Percentiles rank a stretch among this genome's conserved stretches.
Conservation (phyloP, 2,329 filamentous ascomycete genomes). For the Fusarium chaquense region DNA sequence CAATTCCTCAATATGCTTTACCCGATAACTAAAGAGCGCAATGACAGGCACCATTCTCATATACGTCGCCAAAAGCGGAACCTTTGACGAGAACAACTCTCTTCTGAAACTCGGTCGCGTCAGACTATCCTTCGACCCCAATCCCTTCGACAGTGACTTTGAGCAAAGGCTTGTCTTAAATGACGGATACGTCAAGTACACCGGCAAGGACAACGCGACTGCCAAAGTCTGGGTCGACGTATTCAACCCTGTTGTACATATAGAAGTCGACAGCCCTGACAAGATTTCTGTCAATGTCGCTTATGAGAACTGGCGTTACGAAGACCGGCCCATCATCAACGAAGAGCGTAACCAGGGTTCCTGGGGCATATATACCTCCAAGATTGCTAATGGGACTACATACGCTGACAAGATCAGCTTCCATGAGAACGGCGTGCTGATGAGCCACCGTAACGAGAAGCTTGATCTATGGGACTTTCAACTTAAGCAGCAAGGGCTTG, state of each 20-base stretch:
- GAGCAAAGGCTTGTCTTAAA: constrained; percentile 1
- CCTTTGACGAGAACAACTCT: constrained; percentile 22
- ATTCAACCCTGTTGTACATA: constrained; percentile 9
- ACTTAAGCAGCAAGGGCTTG: neutral
- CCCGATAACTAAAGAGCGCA: neutral
- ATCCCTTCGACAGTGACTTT: neutral
- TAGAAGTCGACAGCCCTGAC: neutral
- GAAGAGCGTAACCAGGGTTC: constrained; percentile 15
- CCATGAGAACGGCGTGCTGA: constrained; percentile 5
- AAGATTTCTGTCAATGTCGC: neutral
- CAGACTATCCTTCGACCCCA: constrained; percentile 10
- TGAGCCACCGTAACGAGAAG: constrained; percentile 12
- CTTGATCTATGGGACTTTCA: constrained; percentile 11
- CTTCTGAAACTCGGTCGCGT: constrained; percentile 14
- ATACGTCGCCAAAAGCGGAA: constrained; percentile 14
- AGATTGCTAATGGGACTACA: constrained; percentile 12
- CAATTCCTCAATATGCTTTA: fast-evolving
- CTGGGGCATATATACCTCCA: constrained; percentile 16
- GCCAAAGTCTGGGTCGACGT: constrained; percentile 13
- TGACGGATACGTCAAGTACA: constrained; percentile 6
- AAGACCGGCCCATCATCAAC: neutral
- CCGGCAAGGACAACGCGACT: neutral
- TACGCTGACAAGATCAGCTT: constrained; percentile 14
- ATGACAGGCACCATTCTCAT: constrained; percentile 1
- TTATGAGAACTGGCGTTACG: constrained; percentile 6